Conservation (phyloP, 2,329 filamentous ascomycete genomes). For the Xylariales sp. region DNA sequence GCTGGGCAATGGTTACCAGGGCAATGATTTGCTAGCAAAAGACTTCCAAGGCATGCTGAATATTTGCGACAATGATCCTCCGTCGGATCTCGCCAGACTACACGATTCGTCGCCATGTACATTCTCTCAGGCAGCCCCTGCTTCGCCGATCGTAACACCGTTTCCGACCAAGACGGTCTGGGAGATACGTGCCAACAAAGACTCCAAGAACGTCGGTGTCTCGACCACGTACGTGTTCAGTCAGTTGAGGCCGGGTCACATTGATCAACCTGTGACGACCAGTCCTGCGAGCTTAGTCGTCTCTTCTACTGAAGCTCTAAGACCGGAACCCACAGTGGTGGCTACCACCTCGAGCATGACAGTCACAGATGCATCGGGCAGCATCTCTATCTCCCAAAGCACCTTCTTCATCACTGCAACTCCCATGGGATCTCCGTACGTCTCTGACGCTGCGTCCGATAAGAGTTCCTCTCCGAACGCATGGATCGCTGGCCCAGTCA, state of each 20-base stretch:
- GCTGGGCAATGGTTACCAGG: background rate
- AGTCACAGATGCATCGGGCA: too few species aligned
- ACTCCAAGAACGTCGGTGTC: constrained; percentile 9
- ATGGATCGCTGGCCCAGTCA: too few species aligned
- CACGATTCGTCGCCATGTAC: background rate
- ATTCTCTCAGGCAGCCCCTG: background rate
- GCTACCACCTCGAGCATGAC: too few species aligned
- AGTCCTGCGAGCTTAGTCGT: background rate
- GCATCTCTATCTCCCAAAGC: too few species aligned
- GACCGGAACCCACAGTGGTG: too few species aligned
- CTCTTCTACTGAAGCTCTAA: too few species aligned
- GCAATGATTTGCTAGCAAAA: constrained; percentile 5
- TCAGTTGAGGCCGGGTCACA: constrained; percentile 2
- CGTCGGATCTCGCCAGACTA: background rate
- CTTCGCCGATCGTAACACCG: background rate
- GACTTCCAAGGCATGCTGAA: constrained; percentile 5
- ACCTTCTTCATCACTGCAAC: too few species aligned
- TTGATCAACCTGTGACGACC: background rate
- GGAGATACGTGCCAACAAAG: background rate
- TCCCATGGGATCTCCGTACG: too few species aligned
- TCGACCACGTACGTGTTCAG: background rate
- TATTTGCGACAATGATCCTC: background rate
- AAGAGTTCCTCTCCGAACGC: too few species aligned
- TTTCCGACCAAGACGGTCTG: constrained; percentile 6
- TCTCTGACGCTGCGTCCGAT: too few species aligned